A percentile compares a stretch with the other conserved stretches of the same genome.
Conservation (phyloP, 495 filamentous ascomycete species). For the Daldinia childiae region DNA sequence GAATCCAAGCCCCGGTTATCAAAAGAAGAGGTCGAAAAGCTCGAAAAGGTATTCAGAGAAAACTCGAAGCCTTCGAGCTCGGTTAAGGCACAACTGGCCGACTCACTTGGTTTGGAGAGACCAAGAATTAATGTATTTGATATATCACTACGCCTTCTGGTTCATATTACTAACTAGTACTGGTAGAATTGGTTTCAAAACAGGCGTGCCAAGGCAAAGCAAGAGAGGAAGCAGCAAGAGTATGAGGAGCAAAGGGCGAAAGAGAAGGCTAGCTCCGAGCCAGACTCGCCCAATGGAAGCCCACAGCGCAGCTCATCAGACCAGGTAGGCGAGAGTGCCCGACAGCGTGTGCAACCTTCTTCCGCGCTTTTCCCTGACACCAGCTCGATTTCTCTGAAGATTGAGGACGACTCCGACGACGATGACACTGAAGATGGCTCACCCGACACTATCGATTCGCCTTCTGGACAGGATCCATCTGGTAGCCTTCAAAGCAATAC, state of each 20-base stretch:
- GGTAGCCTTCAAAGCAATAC: neutral
- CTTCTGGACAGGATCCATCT: conserved; percentile 12
- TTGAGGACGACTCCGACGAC: conserved; percentile 32
- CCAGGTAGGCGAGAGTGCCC: conserved; percentile 45
- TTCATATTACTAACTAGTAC: conserved; percentile 44
- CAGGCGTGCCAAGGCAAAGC: conserved; percentile 82
- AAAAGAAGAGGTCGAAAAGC: conserved; percentile 81
- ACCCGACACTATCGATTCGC: conserved; percentile 13
- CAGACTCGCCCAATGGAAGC: conserved; percentile 49
- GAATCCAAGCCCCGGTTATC: conserved; percentile 75
- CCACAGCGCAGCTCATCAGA: conserved; percentile 36
- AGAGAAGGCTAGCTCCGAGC: conserved; percentile 57
- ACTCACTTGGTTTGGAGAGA: conserved; percentile 75
- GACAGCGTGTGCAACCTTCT: conserved; percentile 48
- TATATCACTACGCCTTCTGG: conserved; percentile 1
- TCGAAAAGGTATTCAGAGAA: conserved; percentile 78
- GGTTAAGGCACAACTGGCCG: conserved; percentile 76
- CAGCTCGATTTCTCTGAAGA: conserved; percentile 30
- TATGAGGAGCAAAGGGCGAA: conserved; percentile 65
- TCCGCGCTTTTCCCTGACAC: conserved; percentile 48
- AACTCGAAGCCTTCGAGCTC: conserved; percentile 82
- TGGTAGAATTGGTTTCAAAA: conserved; percentile 92
- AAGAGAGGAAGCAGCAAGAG: conserved; percentile 76
- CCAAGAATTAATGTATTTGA: conserved; percentile 78
- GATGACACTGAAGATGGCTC: conserved; percentile 35